Evolutionary conservation across 2,329 filamentous ascomycete genomes (phyloP).

Genomic region (Arthrocladium fulminans): DNA sequence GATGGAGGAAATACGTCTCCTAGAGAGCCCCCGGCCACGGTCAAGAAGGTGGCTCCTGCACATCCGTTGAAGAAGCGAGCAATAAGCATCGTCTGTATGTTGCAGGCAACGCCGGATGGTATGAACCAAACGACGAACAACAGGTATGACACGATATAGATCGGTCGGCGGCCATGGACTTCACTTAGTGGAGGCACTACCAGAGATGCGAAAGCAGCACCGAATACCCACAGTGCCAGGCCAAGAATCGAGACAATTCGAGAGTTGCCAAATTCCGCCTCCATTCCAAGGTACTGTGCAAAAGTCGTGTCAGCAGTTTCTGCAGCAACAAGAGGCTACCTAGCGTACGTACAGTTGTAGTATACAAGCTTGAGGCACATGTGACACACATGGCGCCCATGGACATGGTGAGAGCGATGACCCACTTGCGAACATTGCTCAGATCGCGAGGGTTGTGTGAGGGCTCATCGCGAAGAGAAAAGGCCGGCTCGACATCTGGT

Average conservation of each 20-base stretch:
- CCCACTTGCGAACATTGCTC: too few relatives aligned
- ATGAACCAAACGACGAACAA: slow-evolving; percentile 73
- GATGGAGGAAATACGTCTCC: slow-evolving; percentile 61
- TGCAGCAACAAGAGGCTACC: slow-evolving; percentile 63
- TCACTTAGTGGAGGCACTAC: slow-evolving; percentile 57
- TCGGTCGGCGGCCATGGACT: slow-evolving; percentile 73
- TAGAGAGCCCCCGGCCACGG: slow-evolving; percentile 63
- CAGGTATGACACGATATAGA: slow-evolving; percentile 66
- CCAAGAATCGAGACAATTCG: slow-evolving; percentile 68
- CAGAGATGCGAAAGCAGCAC: slow-evolving; percentile 59
- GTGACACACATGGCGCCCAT: too few relatives aligned
- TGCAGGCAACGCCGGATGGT: slow-evolving; percentile 69
- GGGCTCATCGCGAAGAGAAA: too few relatives aligned
- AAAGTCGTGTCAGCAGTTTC: slow-evolving; percentile 65
- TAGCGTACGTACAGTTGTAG: slow-evolving; percentile 9
- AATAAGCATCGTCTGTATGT: slow-evolving; percentile 72
- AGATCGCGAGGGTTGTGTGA: too few relatives aligned
- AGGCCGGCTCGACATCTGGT: too few relatives aligned
- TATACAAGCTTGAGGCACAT: too few relatives aligned
- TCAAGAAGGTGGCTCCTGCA: slow-evolving; percentile 51
- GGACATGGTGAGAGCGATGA: too few relatives aligned
- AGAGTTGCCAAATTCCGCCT: slow-evolving; percentile 62
- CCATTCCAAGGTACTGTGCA: slow-evolving; percentile 70
- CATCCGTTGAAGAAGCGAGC: slow-evolving; percentile 58
- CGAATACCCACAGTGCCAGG: slow-evolving; percentile 72